Evolutionary conservation across 179 eudicot genomes (phyloP), one percentile per base, ranked within the genome.

Genomic region (Carnegiea gigantea): DNA sequence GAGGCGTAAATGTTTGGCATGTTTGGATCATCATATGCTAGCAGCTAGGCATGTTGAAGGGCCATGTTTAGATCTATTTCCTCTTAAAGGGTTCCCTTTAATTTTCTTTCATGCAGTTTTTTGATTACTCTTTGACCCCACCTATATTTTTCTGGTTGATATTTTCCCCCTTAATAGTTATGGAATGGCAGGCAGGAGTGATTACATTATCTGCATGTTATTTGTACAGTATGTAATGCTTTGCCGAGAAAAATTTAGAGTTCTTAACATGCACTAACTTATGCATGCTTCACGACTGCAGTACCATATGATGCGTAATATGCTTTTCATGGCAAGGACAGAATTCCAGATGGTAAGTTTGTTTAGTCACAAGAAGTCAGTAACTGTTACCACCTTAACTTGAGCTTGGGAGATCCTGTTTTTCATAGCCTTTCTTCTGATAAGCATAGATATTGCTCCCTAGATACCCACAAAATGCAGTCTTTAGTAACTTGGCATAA

Each of bases 281-380:
- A 26, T 77, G 28, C 24, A 33, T 81, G 49, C 28, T 76, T 68
- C 36, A 43, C 36, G 48, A 49, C 33, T 77, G 87, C 94, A 92
- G 97, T 93, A 95, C 86, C 97, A 95, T 84, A 87, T 89, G n/a
- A 81, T 93, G 79, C 89, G 89, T 72, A 95, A 93, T 87, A 84
- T 93, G 82, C 88, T 95, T 59, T 93, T 84, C 83, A 85, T 95
- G 95, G 92, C 90, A 26, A 90, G 74, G 94, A 95, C 97, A 36
- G 99, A 95, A 86, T 93, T 95, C 79, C 74, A 88, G 81, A 86
- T 81, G 94, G 99, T 93, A 90, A 70, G 9, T 67, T 26, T 6
- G 5, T 67, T 67, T 15, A 36, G 38, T 65, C 4, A 65, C 71
- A 65, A 65, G 18, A 65, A 26, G 33, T 28, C 38, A 65, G 11